Evolutionary conservation across 108 stramenopile genomes (phyloP).

Genomic region (Pelagomonas calceolata): DNA sequence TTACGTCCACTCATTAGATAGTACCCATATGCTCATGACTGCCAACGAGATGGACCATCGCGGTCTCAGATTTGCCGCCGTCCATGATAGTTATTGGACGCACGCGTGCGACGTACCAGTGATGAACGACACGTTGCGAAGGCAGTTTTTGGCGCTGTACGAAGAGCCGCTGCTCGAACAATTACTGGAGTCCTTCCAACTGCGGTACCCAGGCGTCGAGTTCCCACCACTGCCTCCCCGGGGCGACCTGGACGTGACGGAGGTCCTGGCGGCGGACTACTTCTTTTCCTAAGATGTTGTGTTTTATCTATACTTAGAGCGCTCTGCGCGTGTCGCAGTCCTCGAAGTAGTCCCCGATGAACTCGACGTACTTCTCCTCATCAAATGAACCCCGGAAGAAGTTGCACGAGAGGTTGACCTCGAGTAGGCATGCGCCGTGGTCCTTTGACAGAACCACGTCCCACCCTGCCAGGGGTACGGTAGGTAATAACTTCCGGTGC

Average conservation of each 20-base stretch:
- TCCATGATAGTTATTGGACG: conserved; percentile 98
- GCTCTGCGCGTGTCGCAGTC: neutral
- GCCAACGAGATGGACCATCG: conserved; percentile 81
- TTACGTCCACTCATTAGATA: conserved; percentile 96
- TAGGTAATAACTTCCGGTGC: conserved; percentile 26
- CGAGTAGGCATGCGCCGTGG: conserved; percentile 41
- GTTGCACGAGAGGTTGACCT: conserved; percentile 46
- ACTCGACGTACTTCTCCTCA: conserved; percentile 4
- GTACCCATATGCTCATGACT: conserved; percentile 99
- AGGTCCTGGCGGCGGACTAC: conserved; percentile 82
- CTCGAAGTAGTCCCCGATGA: conserved; percentile 7
- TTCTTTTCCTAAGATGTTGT: conserved; percentile 61
- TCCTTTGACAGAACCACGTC: conserved; percentile 42
- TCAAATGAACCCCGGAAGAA: conserved; percentile 42
- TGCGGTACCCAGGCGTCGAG: conserved; percentile 77
- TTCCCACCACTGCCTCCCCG: conserved; percentile 82
- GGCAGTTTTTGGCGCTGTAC: conserved; percentile 90
- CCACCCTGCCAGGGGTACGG: conserved; percentile 38
- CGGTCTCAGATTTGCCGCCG: conserved; percentile 85
- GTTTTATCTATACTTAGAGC: too few relatives aligned
- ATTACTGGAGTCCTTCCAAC: conserved; percentile 54
- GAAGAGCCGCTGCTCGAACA: conserved; percentile 74
- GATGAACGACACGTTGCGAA: conserved; percentile 80
- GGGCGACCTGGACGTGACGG: conserved; percentile 75
- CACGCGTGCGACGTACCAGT: conserved; percentile 90